A percentile compares a stretch with the other conserved stretches of the same genome.
Conservation (phyloP, 2,329 filamentous ascomycete species). For the Chaetoscypha palmicola region DNA sequence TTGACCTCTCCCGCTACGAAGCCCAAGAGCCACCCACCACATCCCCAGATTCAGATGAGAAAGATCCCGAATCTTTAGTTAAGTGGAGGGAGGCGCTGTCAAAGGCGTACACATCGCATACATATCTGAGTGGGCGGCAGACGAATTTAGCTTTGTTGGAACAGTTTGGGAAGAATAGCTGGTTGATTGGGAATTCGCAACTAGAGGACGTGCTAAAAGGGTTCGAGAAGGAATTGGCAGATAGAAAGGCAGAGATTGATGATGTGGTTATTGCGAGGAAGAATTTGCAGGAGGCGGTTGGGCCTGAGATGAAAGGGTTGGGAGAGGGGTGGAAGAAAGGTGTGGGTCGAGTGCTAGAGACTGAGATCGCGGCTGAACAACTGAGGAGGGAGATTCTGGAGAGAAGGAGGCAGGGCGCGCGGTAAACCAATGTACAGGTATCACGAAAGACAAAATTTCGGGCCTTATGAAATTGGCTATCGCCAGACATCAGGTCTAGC, state of each 20-base stretch:
- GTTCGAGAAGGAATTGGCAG: slow-evolving; percentile 69
- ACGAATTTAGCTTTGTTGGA: slow-evolving; percentile 25
- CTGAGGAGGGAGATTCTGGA: slow-evolving; percentile 61
- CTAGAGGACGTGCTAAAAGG: slow-evolving; percentile 63
- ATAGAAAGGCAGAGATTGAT: slow-evolving; percentile 62
- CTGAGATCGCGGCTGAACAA: slow-evolving; percentile 74
- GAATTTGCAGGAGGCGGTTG: slow-evolving; percentile 61
- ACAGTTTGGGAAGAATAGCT: slow-evolving; percentile 70
- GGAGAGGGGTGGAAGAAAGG: slow-evolving; percentile 75
- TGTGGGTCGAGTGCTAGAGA: slow-evolving; percentile 74
- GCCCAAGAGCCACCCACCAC: slow-evolving; percentile 53
- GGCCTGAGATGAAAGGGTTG: slow-evolving; percentile 64
- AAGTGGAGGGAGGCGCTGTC: slow-evolving; percentile 23
- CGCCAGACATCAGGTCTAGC: not conserved
- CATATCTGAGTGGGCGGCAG: slow-evolving; percentile 43
- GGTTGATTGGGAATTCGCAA: slow-evolving; percentile 79
- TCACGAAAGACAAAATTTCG: slow-evolving; percentile 12
- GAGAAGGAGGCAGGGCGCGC: slow-evolving; percentile 42
- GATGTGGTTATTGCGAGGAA: slow-evolving; percentile 64
- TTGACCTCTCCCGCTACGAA: slow-evolving; percentile 81
- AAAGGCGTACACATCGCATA: slow-evolving; percentile 49
- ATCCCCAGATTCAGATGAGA: slow-evolving; percentile 32
- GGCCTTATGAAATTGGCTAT: not conserved
- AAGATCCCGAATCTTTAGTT: slow-evolving; percentile 25
- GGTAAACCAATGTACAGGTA: not conserved